A percentile compares a stretch with the other conserved stretches of the same genome.
These are phyloP conservation scores for Zelonia costaricensis DNA, from an alignment of 208 protist species.

Conservation along the genomic window DNA sequence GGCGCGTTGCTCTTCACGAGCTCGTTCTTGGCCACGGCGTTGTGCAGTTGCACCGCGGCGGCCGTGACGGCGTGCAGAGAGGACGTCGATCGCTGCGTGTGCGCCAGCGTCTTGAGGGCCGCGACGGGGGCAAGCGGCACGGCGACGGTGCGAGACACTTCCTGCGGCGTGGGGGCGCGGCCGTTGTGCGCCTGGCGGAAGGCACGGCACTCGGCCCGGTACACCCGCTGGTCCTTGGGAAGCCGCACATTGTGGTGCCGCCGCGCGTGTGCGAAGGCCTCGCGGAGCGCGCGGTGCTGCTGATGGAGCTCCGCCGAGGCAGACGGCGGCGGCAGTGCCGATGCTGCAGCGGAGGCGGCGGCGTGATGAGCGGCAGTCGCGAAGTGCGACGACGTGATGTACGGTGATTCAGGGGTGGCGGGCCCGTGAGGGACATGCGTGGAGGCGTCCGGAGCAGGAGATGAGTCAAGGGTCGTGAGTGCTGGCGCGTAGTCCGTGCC, in stretches of 20 bases:
- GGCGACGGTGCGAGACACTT: conserved; percentile 55
- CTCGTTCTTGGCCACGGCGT: conserved; percentile 49
- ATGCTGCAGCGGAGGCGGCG: not conserved
- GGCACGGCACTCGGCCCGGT: conserved; percentile 47
- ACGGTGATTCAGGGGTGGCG: no score
- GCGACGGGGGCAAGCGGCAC: conserved; percentile 63
- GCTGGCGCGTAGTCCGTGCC: no score
- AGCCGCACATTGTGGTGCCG: conserved; percentile 50
- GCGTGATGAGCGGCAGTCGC: not conserved
- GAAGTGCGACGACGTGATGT: not conserved
- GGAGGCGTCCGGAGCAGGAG: no score
- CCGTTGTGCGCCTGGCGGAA: conserved; percentile 55
- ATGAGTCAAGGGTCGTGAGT: no score
- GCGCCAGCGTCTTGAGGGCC: conserved; percentile 53
- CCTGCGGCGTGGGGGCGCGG: conserved; percentile 32
- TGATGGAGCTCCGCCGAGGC: not conserved
- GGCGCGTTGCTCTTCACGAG: conserved; percentile 61
- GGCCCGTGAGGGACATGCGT: no score
- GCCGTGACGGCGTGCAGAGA: conserved; percentile 37
- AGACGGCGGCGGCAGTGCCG: not conserved
- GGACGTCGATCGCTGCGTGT: conserved; percentile 23
- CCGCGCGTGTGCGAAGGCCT: conserved; percentile 31
- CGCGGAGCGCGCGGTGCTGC: conserved; percentile 24
- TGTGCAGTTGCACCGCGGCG: conserved; percentile 64
- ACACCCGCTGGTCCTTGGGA: conserved; percentile 49